These are phyloP conservation scores for Trametes cinnabarina DNA, from an alignment of 768 basidiomycete species.

Conservation along the genomic window DNA sequence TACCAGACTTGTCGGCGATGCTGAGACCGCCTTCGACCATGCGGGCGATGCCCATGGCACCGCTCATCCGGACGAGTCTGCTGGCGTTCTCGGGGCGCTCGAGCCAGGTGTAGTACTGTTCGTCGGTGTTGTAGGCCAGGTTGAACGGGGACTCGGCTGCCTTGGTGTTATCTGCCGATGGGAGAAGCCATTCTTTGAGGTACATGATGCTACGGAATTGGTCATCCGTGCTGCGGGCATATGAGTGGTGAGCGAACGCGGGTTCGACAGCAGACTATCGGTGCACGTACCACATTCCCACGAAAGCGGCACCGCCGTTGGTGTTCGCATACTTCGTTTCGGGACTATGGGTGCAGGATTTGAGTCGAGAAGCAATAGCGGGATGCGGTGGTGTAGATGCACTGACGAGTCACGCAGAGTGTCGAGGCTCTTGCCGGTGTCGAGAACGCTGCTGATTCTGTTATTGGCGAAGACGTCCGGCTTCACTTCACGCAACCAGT, in stretches of 20 bases:
- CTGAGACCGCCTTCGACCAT: conserved; percentile 47
- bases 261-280: no score
- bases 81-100: conserved; percentile 49
- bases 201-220: neutral
- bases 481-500: conserved; percentile 21
- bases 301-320: conserved; percentile 64
- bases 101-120: conserved; percentile 62
- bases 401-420: neutral
- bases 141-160: conserved; percentile 44
- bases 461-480: conserved; percentile 22
- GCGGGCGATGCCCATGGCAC: conserved; percentile 63
- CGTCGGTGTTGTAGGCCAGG: conserved; percentile 52
- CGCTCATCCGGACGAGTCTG: conserved; percentile 60
- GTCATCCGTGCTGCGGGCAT: neutral
- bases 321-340: conserved; percentile 63
- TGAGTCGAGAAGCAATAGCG: neutral
- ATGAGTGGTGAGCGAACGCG: no score
- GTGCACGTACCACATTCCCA: conserved; percentile 65
- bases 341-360: conserved; percentile 37
- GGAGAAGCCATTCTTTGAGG: conserved; percentile 6
- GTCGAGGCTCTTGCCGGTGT: conserved; percentile 13
- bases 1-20: conserved; percentile 1
- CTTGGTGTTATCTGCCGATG: neutral
- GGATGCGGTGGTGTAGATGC: no score
- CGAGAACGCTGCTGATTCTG: conserved; percentile 11